phyloP scores from a whole-genome alignment of 2,329 filamentous ascomycete species.

The Ophiostoma montium region DNA sequence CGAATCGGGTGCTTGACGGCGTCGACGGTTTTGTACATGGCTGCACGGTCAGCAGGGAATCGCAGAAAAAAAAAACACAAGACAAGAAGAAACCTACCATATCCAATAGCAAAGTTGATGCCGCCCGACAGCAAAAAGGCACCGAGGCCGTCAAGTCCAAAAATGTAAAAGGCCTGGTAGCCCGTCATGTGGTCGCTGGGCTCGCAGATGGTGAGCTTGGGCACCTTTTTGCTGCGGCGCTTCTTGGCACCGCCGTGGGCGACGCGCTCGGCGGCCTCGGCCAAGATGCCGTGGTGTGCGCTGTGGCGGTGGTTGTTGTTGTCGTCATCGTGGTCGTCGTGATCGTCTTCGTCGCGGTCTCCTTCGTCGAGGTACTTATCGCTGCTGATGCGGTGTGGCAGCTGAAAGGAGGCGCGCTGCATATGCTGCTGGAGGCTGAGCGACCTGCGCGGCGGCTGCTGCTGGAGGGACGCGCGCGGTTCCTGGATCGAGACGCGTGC shows the following conservation, averaged over 20 bases:
- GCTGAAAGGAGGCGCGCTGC: background rate
- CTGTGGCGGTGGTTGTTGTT: background rate
- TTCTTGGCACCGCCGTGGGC: background rate
- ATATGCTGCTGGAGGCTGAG: background rate
- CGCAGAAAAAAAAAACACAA: constrained; percentile 2
- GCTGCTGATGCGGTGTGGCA: background rate
- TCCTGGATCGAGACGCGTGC: background rate
- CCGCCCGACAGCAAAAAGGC: constrained; percentile 32
- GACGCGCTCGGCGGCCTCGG: constrained; percentile 10
- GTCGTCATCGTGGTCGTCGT: background rate
- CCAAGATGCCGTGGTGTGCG: constrained; percentile 8
- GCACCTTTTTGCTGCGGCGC: constrained; percentile 6
- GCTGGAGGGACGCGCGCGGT: background rate
- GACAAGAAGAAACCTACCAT: constrained; percentile 22
- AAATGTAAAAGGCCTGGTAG: constrained; percentile 35
- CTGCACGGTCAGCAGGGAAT: constrained; percentile 21
- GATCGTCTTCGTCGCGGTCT: background rate
- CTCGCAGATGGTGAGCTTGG: constrained; percentile 13
- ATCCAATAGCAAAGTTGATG: constrained; percentile 39
- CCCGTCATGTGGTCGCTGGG: constrained; percentile 27
- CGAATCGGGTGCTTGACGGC: constrained; percentile 25
- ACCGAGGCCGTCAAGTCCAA: constrained; percentile 31
- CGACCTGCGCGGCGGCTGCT: background rate
- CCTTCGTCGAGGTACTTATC: no score
- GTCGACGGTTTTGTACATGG: constrained; percentile 31